A percentile compares a stretch with the other conserved stretches of the same genome.
phyloP scores from a whole-genome alignment of 192 early-diverging fungal species.

The Kickxella alabastrina region DNA sequence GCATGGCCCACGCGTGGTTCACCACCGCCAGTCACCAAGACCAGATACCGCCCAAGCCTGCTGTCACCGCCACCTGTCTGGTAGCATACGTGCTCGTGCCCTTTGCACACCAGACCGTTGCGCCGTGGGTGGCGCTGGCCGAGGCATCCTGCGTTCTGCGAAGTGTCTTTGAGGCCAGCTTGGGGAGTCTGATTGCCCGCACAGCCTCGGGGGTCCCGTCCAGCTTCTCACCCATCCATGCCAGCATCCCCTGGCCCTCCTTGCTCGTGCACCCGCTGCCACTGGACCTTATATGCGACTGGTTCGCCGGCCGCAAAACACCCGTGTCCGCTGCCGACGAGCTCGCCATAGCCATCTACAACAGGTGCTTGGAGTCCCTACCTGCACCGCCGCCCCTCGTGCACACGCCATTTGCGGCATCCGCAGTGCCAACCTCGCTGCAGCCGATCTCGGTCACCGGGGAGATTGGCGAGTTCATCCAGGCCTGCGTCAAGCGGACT shows the following conservation, averaged over 20 bases:
- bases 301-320: conserved; percentile 8
- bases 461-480: too few relatives aligned
- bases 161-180: conserved; percentile 18
- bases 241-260: conserved; percentile 24
- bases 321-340: conserved; percentile 12
- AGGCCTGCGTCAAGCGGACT: too few relatives aligned
- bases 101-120: conserved; percentile 10
- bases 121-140: conserved; percentile 29
- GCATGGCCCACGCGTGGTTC: conserved; percentile 37
- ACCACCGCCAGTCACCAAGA: conserved; percentile 33
- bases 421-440: neutral
- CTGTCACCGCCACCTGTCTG: neutral
- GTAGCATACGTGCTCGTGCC: conserved; percentile 31
- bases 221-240: neutral
- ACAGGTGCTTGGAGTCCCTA: conserved; percentile 26
- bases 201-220: conserved; percentile 21
- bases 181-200: conserved; percentile 23
- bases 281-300: conserved; percentile 17
- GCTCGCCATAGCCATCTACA: conserved; percentile 34
- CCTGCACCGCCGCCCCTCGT: conserved; percentile 9
- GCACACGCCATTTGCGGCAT: neutral
- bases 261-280: conserved; percentile 42
- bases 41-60: conserved; percentile 14
- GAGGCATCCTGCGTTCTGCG: conserved; percentile 14
- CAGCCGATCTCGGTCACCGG: neutral